Base-by-base conservation (phyloP, 1,139 yeast species). In the Saccharomyces pastorianus region DNA sequence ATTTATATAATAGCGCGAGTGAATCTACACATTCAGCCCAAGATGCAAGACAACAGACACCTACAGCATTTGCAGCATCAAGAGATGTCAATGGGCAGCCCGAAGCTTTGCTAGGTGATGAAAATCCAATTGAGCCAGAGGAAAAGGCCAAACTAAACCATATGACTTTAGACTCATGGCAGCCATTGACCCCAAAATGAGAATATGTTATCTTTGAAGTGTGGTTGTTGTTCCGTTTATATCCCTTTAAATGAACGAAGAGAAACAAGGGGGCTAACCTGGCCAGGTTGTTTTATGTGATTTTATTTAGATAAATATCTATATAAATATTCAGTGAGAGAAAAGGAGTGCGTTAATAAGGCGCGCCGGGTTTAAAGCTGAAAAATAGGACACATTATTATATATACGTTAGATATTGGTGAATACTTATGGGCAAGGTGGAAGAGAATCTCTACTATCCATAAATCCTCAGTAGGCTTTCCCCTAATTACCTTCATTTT, bases 91-190 rank as follows among this genome's bases (percentile, higher is more conserved):
- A 31, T 28, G 11, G 34, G 7, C 49, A 49, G 32, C 6, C 54
- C 9, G 51, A 55, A 31, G 58, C 13, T 13, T 38, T 17, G 9
- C 23, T 9, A 17, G 8, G 13, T 17, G 17, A 63, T 44, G 42
- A 27, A 3, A 62, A 66, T 14, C 64, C 66, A 4, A 51, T 53
- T 3, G 57, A 58, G 20, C 66, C 64, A 13, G 56, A 56, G 17
- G 64, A 60, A 53, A 63, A 62, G 46, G 66, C 65, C 23, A 61
- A 62, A 38, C 47, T 61, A 34, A 65, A 60, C 28, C 53, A 56
- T 20, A 58, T 64, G 60, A 63, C 71, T n/a, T 71, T 80, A 78
- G 73, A 79, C 23, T 80, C 80, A 47, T 81, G 85, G 85, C 76
- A 77, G 55, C 84, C 85, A 6, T 67, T 81, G 38, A 31, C 38